phyloP scores from a whole-genome alignment of 805 yeast species.

The Phaffomyces opuntiae region DNA sequence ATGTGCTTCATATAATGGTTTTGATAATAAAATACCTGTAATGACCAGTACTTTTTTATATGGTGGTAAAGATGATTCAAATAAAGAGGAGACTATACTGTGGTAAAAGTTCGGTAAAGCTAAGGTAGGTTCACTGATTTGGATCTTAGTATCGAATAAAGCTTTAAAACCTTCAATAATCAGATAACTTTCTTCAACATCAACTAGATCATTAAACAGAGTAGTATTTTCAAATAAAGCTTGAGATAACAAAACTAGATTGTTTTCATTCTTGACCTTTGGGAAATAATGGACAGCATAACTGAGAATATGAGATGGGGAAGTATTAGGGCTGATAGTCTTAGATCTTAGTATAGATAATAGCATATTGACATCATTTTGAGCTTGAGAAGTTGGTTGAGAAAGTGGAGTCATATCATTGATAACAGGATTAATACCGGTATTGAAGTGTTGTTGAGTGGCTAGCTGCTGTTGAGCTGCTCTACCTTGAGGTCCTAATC shows the following conservation, averaged over 20 bases:
- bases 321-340: not conserved
- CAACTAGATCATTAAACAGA: constrained; percentile 22
- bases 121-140: constrained; percentile 38
- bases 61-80: constrained; percentile 25
- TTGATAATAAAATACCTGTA: constrained; percentile 34
- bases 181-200: constrained; percentile 25
- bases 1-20: constrained; percentile 27
- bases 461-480: constrained; percentile 15
- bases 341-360: constrained; percentile 11
- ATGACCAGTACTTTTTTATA: constrained; percentile 41
- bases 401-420: constrained; percentile 6
- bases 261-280: constrained; percentile 36
- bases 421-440: constrained; percentile 21
- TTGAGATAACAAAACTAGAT: constrained; percentile 31
- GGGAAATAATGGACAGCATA: constrained; percentile 40
- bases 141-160: constrained; percentile 35
- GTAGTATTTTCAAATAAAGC: constrained; percentile 32
- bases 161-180: constrained; percentile 43
- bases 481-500: constrained; percentile 23
- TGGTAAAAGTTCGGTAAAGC: constrained; percentile 32
- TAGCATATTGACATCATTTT: constrained; percentile 24
- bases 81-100: constrained; percentile 26
- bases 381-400: constrained; percentile 25
- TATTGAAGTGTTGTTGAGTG: constrained; percentile 27
- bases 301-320: too few species aligned